Conservation (phyloP, 2,329 filamentous ascomycete genomes). For the Ascomycota sp. region DNA sequence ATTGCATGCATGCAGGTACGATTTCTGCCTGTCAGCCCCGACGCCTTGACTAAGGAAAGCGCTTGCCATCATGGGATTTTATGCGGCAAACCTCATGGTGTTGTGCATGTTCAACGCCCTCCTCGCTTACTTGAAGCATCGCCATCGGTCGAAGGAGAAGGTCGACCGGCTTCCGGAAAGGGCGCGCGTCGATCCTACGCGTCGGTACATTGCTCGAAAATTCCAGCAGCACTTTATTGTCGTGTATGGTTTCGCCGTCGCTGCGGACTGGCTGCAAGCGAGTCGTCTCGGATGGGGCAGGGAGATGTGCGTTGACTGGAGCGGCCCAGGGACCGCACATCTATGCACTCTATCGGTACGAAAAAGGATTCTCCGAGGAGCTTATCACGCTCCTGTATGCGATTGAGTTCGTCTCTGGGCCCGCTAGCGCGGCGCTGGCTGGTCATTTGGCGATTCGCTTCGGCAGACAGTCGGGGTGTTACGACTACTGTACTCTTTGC, state of each 20-base stretch:
- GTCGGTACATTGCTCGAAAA: background rate
- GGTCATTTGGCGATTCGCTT: constrained; percentile 20
- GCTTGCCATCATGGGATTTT: background rate
- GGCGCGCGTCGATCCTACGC: background rate
- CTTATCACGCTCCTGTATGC: constrained; percentile 24
- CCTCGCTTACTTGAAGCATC: background rate
- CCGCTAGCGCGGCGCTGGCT: constrained; percentile 20
- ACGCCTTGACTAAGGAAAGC: too few relatives aligned
- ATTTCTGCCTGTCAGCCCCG: too few relatives aligned
- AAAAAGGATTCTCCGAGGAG: constrained; percentile 22
- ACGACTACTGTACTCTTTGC: constrained; percentile 32
- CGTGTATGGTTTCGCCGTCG: constrained; percentile 11
- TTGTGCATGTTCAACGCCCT: background rate
- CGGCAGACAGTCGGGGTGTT: constrained; percentile 28
- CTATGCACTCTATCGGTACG: constrained; percentile 30
- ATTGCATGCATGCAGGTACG: too few relatives aligned
- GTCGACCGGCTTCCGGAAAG: background rate
- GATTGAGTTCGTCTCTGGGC: constrained; percentile 26
- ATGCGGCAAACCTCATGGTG: background rate
- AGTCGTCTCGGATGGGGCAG: background rate
- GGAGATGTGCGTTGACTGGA: background rate
- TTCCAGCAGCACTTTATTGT: constrained; percentile 2
- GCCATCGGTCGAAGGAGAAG: background rate
- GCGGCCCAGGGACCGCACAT: constrained; percentile 21
- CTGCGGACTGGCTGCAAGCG: constrained; percentile 15